Percentiles rank a stretch among this genome's conserved stretches.
These are phyloP conservation scores for Cudoniella acicularis DNA, from an alignment of 495 filamentous ascomycete genomes.

Conservation along the genomic window DNA sequence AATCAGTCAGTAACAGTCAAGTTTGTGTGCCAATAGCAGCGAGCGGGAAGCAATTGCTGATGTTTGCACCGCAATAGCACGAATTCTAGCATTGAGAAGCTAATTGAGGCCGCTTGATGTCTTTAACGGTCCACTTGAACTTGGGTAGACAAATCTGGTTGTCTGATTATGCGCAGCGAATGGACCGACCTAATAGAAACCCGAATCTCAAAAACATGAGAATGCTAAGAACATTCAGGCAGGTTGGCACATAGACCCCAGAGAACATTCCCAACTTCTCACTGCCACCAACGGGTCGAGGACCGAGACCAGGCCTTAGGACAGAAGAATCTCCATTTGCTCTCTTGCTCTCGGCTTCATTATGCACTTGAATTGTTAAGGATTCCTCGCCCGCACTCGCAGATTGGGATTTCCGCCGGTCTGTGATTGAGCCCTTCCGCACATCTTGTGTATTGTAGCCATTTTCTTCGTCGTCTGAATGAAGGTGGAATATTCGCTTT, in stretches of 20 bases:
- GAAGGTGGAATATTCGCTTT: constrained; percentile 12
- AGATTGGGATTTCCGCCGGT: constrained; percentile 8
- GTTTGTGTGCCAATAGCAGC: constrained; percentile 21
- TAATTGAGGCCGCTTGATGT: no score
- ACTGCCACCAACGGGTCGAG: constrained; percentile 42
- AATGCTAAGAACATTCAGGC: constrained; percentile 86
- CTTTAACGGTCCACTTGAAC: no score
- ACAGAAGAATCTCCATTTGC: constrained; percentile 17
- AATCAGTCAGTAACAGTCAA: background rate
- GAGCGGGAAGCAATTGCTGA: no score
- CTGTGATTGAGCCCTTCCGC: constrained; percentile 12
- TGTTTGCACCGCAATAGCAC: no score
- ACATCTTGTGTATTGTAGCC: background rate
- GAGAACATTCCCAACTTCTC: constrained; percentile 70
- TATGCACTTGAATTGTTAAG: constrained; percentile 25
- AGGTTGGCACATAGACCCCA: constrained; percentile 83
- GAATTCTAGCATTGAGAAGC: no score
- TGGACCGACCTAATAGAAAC: constrained; percentile 51
- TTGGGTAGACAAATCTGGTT: no score
- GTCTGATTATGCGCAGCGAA: no score
- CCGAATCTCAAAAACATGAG: constrained; percentile 88
- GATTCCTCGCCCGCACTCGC: constrained; percentile 16
- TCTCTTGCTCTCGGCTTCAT: constrained; percentile 22
- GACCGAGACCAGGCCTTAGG: constrained; percentile 35
- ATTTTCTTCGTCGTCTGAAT: constrained; percentile 1